Percentiles rank a stretch among this genome's conserved stretches.
Evolutionary conservation across 495 filamentous ascomycete species (phyloP).

Genomic region (Wilcoxina mikolae): DNA sequence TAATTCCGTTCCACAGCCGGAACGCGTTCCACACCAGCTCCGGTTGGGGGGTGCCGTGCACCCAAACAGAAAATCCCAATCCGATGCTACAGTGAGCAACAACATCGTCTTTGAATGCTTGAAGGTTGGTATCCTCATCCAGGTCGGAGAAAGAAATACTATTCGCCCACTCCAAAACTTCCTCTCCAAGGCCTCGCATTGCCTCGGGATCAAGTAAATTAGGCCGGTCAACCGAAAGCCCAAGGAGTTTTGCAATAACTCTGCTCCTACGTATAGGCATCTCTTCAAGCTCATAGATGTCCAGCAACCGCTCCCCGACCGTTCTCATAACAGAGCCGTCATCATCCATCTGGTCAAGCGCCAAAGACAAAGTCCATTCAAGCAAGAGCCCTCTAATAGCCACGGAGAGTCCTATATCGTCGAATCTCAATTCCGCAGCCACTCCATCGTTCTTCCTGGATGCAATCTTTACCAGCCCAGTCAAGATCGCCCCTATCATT

Average conservation of each 20-base stretch:
- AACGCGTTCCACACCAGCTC: conserved; percentile 16
- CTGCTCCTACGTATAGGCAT: conserved; percentile 23
- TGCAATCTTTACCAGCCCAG: conserved; percentile 24
- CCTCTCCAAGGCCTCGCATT: conserved; percentile 17
- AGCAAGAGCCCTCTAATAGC: conserved; percentile 19
- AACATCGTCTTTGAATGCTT: conserved; percentile 21
- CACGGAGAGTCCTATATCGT: conserved; percentile 16
- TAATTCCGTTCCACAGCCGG: conserved; percentile 27
- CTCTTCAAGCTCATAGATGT: conserved; percentile 22
- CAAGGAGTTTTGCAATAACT: conserved; percentile 25
- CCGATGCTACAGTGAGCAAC: conserved; percentile 19
- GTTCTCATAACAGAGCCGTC: conserved; percentile 20
- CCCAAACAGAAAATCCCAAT: conserved; percentile 22
- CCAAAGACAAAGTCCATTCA: conserved; percentile 23
- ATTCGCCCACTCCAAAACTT: conserved; percentile 17
- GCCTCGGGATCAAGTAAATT: conserved; percentile 18
- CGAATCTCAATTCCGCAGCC: conserved; percentile 20
- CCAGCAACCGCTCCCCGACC: conserved; percentile 22
- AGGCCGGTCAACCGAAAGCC: conserved; percentile 18
- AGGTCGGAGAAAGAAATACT: conserved; percentile 1
- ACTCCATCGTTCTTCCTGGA: conserved; percentile 17
- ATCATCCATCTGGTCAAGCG: conserved; percentile 17
- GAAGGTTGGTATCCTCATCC: conserved; percentile 13
- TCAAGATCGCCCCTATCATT: conserved; percentile 18
- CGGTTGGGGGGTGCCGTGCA: conserved; percentile 7